These are phyloP conservation scores for Dioscorea zingiberensis DNA, from an alignment of 106 monocot species.

Conservation along the genomic window DNA sequence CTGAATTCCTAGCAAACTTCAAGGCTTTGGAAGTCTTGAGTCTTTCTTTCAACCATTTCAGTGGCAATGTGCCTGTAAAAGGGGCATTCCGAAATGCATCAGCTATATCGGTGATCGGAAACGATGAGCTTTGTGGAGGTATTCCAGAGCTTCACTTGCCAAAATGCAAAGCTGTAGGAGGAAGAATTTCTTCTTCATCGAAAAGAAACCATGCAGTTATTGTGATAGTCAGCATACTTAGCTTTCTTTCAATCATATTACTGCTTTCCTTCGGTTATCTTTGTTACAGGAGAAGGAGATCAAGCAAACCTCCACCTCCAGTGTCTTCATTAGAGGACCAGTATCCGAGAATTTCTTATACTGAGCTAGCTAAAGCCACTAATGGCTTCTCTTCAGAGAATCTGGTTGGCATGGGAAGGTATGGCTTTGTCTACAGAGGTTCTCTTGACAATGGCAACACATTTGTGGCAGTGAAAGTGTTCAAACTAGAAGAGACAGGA, in stretches of 20 bases:
- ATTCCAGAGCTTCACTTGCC: constrained; percentile 8
- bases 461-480: constrained; percentile 2
- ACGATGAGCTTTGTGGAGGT: constrained; percentile 13
- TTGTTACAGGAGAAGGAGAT: background rate
- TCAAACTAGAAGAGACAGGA: constrained; percentile 2
- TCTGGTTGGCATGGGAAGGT: background rate
- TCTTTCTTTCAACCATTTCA: constrained; percentile 2
- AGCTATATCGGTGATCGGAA: constrained; percentile 1
- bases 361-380: background rate
- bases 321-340: background rate
- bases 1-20: background rate
- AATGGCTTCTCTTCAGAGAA: background rate
- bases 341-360: background rate
- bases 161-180: background rate
- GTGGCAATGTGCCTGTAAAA: background rate
- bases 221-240: no score
- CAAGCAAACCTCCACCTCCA: background rate
- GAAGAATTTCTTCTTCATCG: background rate
- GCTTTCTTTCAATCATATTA: background rate
- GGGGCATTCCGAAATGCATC: constrained; percentile 1
- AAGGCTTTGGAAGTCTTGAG: background rate
- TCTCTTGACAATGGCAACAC: background rate
- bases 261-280: background rate
- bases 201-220: background rate
- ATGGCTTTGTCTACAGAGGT: constrained; percentile 5